Percentiles rank a stretch among this genome's conserved stretches.
Conservation (phyloP, 2,329 filamentous ascomycete genomes). For the Catunica adiposa region DNA sequence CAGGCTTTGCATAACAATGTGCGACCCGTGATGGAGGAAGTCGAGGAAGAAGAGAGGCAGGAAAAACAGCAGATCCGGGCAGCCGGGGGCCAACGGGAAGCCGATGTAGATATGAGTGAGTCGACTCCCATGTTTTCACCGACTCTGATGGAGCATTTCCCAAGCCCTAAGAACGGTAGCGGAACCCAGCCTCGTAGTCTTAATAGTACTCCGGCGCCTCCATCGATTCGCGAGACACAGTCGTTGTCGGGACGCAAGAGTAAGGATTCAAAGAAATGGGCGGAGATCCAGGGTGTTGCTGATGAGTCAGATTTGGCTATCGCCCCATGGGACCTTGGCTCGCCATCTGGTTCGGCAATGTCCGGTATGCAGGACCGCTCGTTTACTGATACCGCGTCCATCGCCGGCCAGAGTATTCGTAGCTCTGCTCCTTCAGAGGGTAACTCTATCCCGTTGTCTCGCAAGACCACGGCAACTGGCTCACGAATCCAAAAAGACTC, state of each 20-base stretch:
- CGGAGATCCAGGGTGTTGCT: slow-evolving; percentile 6
- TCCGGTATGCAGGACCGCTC: not conserved
- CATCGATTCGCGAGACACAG: not conserved
- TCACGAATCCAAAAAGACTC: slow-evolving; percentile 1
- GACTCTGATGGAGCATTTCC: not conserved
- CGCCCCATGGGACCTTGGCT: slow-evolving; percentile 4
- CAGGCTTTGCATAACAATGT: slow-evolving; percentile 4
- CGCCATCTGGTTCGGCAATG: not conserved
- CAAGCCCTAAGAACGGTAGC: not conserved
- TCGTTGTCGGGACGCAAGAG: not conserved
- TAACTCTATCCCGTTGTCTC: not conserved
- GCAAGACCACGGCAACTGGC: not conserved
- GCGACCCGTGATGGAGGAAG: not conserved
- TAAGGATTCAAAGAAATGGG: slow-evolving; percentile 7
- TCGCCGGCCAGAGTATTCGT: slow-evolving; percentile 2
- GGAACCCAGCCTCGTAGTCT: not conserved
- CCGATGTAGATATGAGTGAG: not conserved
- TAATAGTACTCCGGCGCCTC: not conserved
- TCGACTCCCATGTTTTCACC: not conserved
- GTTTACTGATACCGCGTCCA: slow-evolving; percentile 3
- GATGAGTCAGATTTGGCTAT: slow-evolving; percentile 5
- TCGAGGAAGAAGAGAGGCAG: not conserved
- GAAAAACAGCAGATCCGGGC: not conserved
- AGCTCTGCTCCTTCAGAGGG: slow-evolving; percentile 2
- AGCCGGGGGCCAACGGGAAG: not conserved